phyloP scores from a whole-genome alignment of 2,329 filamentous ascomycete genomes.

The Colletotrichum euphorbiae region DNA sequence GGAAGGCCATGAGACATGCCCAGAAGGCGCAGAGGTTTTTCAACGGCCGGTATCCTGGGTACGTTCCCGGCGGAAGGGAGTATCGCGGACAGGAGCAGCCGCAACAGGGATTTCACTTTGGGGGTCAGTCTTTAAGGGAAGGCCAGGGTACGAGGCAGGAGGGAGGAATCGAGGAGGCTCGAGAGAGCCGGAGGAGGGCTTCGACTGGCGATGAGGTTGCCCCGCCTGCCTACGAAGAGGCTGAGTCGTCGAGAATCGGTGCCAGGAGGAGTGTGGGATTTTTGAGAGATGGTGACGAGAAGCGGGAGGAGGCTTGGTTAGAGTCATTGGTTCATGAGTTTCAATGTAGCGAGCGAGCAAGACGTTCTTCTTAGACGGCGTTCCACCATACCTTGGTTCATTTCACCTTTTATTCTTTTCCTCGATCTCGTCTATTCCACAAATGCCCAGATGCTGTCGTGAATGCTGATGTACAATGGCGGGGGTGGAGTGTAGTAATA shows the following conservation, averaged over 20 bases:
- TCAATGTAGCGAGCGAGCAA: conserved; percentile 8
- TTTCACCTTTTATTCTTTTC: conserved; percentile 21
- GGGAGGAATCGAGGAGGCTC: conserved; percentile 8
- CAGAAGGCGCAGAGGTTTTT: conserved; percentile 27
- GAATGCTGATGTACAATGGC: conserved; percentile 38
- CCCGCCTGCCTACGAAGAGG: conserved; percentile 33
- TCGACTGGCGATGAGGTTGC: conserved; percentile 17
- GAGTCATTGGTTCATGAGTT: background rate
- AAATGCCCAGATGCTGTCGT: conserved; percentile 36
- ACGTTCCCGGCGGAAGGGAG: background rate
- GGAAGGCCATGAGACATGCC: conserved; percentile 20
- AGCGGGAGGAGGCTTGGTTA: background rate
- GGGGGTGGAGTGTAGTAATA: background rate
- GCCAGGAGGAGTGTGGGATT: conserved; percentile 28
- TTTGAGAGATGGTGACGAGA: conserved; percentile 11
- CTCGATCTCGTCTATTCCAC: conserved; percentile 33
- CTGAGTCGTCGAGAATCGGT: background rate
- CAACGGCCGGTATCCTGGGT: conserved; percentile 3
- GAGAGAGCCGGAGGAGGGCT: background rate
- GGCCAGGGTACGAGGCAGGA: background rate
- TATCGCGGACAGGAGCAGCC: background rate
- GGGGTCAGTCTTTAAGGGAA: background rate
- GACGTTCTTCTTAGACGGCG: conserved; percentile 19
- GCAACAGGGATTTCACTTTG: background rate
- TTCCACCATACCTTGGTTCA: conserved; percentile 6